phyloP scores from a whole-genome alignment of 768 basidiomycete species.

The Chalciporus sphaerocephalus region DNA sequence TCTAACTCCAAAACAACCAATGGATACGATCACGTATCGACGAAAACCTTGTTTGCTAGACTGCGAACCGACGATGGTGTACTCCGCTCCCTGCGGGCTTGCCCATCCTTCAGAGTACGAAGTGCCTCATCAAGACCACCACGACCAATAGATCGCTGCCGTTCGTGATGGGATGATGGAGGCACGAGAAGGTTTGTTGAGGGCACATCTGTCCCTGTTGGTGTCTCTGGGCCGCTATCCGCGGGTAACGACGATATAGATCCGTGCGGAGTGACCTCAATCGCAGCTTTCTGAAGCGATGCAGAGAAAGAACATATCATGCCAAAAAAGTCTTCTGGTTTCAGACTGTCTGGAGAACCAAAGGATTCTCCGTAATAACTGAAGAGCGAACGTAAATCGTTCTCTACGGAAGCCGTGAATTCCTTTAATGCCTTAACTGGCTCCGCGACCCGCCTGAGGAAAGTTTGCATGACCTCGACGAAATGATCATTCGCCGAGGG shows the following conservation, averaged over 20 bases:
- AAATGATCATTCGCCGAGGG: slow-evolving; percentile 55
- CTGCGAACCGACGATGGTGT: slow-evolving; percentile 13
- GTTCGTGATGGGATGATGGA: slow-evolving; percentile 42
- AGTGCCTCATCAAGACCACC: slow-evolving; percentile 85
- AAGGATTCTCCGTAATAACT: slow-evolving; percentile 76
- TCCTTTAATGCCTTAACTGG: slow-evolving; percentile 63
- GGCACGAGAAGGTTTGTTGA: slow-evolving; percentile 31
- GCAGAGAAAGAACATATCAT: slow-evolving; percentile 71
- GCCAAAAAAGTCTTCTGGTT: slow-evolving; percentile 81
- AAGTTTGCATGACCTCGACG: slow-evolving; percentile 58
- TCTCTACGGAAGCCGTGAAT: slow-evolving; percentile 53
- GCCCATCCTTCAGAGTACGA: slow-evolving; percentile 70
- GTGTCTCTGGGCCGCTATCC: slow-evolving; percentile 24
- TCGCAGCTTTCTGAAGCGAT: slow-evolving; percentile 70
- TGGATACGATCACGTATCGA: slow-evolving; percentile 11
- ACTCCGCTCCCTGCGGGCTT: slow-evolving; percentile 13
- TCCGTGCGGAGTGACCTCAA: slow-evolving; percentile 42
- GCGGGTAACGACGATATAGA: background rate
- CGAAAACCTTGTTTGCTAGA: slow-evolving; percentile 21
- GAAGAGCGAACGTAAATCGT: slow-evolving; percentile 57
- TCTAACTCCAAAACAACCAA: background rate
- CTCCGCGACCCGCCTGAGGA: slow-evolving; percentile 36
- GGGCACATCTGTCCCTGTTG: slow-evolving; percentile 5
- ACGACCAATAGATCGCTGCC: slow-evolving; percentile 56
- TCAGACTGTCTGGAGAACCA: slow-evolving; percentile 57